Percentiles rank a stretch among this genome's conserved stretches.
phyloP scores from a whole-genome alignment of 495 filamentous ascomycete genomes.

The Aspergillus olivimuriae region DNA sequence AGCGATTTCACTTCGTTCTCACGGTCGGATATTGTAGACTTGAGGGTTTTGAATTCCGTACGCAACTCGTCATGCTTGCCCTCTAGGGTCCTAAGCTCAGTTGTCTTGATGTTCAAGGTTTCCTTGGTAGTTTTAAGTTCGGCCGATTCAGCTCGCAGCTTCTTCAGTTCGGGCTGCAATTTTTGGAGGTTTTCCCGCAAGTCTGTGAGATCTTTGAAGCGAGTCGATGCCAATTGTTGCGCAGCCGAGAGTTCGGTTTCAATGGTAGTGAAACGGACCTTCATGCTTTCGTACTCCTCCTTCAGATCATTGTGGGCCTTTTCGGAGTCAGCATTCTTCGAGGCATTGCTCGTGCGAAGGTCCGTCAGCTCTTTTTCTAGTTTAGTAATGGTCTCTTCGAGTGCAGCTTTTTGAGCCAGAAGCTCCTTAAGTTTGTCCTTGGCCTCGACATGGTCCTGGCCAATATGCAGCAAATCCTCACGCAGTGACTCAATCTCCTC shows the following conservation, averaged over 20 bases:
- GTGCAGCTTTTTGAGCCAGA: conserved; percentile 48
- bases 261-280: conserved; percentile 58
- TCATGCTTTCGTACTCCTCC: conserved; percentile 69
- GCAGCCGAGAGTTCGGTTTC: conserved; percentile 83
- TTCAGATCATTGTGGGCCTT: conserved; percentile 53
- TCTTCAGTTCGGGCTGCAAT: conserved; percentile 75
- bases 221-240: conserved; percentile 72
- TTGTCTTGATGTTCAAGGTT: conserved; percentile 59
- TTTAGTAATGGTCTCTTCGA: conserved; percentile 58
- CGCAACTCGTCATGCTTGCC: conserved; percentile 73
- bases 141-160: conserved; percentile 66
- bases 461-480: conserved; percentile 68
- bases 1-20: conserved; percentile 71
- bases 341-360: conserved; percentile 47
- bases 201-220: conserved; percentile 84
- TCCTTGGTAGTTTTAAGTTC: conserved; percentile 65
- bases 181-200: conserved; percentile 73
- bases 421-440: conserved; percentile 73
- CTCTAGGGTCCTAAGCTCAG: conserved; percentile 69
- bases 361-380: conserved; percentile 59
- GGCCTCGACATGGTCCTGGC: conserved; percentile 74
- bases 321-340: conserved; percentile 43
- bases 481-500: conserved; percentile 83
- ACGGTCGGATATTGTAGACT: conserved; percentile 60
- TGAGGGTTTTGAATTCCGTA: conserved; percentile 61